Percentiles rank a stretch among this genome's conserved stretches.
Evolutionary conservation across 768 basidiomycete species (phyloP).

Genomic region (Amanita pallidorosea): DNA sequence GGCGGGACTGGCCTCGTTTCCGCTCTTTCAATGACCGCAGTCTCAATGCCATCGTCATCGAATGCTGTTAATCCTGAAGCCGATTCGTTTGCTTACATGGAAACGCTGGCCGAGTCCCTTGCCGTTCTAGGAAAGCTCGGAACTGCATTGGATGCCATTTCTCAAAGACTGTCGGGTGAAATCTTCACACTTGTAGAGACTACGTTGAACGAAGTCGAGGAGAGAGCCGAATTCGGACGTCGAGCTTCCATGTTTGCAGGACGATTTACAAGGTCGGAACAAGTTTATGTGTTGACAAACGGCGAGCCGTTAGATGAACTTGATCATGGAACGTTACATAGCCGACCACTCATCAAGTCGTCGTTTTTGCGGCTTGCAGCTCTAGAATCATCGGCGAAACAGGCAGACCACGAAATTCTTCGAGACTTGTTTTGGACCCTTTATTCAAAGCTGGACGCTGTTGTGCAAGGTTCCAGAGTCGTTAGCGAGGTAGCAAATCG

Average conservation of each 20-base stretch:
- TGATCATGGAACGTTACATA: slow-evolving; percentile 7
- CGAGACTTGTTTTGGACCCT: slow-evolving; percentile 94
- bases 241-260: slow-evolving; percentile 30
- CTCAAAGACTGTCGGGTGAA: slow-evolving; percentile 76
- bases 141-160: slow-evolving; percentile 68
- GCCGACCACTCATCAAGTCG: slow-evolving; percentile 12
- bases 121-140: slow-evolving; percentile 86
- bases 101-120: slow-evolving; percentile 86
- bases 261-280: slow-evolving; percentile 32
- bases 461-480: slow-evolving; percentile 82
- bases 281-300: slow-evolving; percentile 38
- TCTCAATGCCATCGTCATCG: slow-evolving; percentile 10
- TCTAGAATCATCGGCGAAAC: slow-evolving; percentile 61
- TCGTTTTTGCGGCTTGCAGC: slow-evolving; percentile 48
- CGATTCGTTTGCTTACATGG: slow-evolving; percentile 90
- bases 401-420: slow-evolving; percentile 75
- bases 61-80: slow-evolving; percentile 63
- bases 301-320: slow-evolving; percentile 16
- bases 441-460: slow-evolving; percentile 91
- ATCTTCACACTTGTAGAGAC: slow-evolving; percentile 76
- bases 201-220: slow-evolving; percentile 86
- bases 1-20: slow-evolving; percentile 8
- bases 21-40: slow-evolving; percentile 2
- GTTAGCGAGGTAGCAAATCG: slow-evolving; percentile 85
- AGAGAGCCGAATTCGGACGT: slow-evolving; percentile 74